Conservation (phyloP, 495 filamentous ascomycete species). For the Lasiosphaeria ovina region DNA sequence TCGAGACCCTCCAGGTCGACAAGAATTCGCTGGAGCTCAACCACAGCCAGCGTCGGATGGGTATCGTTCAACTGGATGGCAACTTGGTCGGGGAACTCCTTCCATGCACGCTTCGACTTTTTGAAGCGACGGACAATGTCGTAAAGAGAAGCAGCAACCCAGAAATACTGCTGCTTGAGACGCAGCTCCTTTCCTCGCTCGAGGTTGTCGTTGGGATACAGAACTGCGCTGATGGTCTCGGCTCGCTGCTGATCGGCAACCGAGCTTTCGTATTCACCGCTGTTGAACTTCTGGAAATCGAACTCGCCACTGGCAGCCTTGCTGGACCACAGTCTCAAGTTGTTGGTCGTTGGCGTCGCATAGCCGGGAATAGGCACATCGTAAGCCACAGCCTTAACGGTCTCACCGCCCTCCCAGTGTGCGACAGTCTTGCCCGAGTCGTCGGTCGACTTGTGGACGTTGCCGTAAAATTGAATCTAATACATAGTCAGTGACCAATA, state of each 20-base stretch:
- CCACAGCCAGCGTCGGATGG: conserved; percentile 92
- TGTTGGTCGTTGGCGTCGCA: conserved; percentile 87
- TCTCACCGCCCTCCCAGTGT: conserved; percentile 89
- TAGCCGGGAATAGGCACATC: conserved; percentile 95
- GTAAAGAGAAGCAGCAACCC: conserved; percentile 93
- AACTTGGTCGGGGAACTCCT: conserved; percentile 87
- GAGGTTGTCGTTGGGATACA: conserved; percentile 97
- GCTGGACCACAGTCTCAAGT: conserved; percentile 93
- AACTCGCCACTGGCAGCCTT: conserved; percentile 97
- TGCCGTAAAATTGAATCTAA: conserved; percentile 87
- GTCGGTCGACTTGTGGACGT: conserved; percentile 68
- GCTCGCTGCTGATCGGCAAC: conserved; percentile 94
- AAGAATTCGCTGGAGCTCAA: conserved; percentile 90
- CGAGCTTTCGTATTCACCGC: conserved; percentile 94
- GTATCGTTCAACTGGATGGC: conserved; percentile 99
- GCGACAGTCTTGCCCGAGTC: conserved; percentile 68
- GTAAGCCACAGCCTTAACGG: conserved; percentile 88
- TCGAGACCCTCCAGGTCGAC: conserved; percentile 85
- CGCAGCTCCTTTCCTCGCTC: conserved; percentile 96
- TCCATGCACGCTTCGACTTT: conserved; percentile 90
- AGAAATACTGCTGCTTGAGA: conserved; percentile 99
- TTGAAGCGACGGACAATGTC: conserved; percentile 98
- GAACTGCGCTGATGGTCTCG: conserved; percentile 94
- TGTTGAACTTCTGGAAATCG: conserved; percentile 99
- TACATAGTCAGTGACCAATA: conserved; percentile 15